A percentile compares a stretch with the other conserved stretches of the same genome.
phyloP scores from a whole-genome alignment of 1,284 basidiomycete species.

The Lentinus polychrous region DNA sequence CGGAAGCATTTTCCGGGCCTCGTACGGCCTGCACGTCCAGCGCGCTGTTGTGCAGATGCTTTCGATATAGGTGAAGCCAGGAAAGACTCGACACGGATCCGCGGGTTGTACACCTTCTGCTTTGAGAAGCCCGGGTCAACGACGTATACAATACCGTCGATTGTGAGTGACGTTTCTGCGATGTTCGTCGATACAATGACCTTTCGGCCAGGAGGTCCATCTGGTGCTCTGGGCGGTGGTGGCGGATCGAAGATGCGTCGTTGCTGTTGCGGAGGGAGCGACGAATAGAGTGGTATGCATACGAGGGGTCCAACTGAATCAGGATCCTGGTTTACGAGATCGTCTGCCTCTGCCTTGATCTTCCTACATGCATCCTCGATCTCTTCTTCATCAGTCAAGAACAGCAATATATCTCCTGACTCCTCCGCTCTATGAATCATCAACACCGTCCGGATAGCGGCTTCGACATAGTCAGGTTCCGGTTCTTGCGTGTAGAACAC shows the following conservation, averaged over 20 bases:
- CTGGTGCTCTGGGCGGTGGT: constrained; percentile 54
- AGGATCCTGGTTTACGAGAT: constrained; percentile 63
- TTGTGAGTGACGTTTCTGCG: constrained; percentile 96
- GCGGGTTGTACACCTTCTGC: constrained; percentile 95
- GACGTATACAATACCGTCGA: constrained; percentile 98
- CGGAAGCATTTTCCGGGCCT: constrained; percentile 97
- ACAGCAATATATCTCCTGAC: constrained; percentile 88
- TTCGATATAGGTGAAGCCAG: constrained; percentile 95
- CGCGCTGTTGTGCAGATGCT: constrained; percentile 92
- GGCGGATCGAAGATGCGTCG: constrained; percentile 92
- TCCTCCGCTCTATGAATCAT: constrained; percentile 98
- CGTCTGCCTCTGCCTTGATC: constrained; percentile 86
- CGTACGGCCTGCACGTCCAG: constrained; percentile 94
- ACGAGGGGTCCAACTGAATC: constrained; percentile 79
- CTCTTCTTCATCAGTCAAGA: constrained; percentile 98
- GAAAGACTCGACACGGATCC: constrained; percentile 93
- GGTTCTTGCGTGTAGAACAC: constrained; percentile 96
- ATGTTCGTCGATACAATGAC: constrained; percentile 97
- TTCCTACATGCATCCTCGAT: constrained; percentile 96
- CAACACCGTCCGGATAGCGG: constrained; percentile 92
- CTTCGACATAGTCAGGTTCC: constrained; percentile 95
- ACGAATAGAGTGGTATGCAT: constrained; percentile 92
- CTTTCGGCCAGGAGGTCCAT: constrained; percentile 85
- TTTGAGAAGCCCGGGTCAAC: constrained; percentile 98
- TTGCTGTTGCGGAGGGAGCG: constrained; percentile 88